phyloP scores from a whole-genome alignment of 345 rosid genomes.

The rapeseed (Brassica napus) region DNA sequence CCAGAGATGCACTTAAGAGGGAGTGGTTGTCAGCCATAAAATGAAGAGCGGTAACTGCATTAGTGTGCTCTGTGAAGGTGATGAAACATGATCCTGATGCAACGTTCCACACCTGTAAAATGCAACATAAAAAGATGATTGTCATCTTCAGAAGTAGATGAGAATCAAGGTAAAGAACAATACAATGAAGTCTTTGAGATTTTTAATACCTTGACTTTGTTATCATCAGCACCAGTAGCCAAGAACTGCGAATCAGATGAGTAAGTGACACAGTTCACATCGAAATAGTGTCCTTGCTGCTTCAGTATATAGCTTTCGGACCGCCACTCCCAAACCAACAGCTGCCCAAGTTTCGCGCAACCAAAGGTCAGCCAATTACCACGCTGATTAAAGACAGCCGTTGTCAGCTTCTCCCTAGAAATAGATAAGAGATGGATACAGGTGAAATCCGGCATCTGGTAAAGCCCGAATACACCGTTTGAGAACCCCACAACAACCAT shows the following conservation, averaged over 20 bases:
- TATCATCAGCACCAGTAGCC: conserved; percentile 98
- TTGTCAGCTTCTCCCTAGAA: conserved; percentile 84
- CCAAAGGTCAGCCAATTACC: conserved; percentile 98
- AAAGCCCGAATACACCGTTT: conserved; percentile 86
- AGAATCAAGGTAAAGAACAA: background rate
- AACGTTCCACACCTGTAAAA: conserved; percentile 83
- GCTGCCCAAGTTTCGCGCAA: conserved; percentile 88
- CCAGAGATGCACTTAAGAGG: conserved; percentile 90
- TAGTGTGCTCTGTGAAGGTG: conserved; percentile 95
- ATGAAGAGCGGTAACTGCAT: conserved; percentile 90
- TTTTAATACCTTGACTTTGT: conserved; percentile 79
- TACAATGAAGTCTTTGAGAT: background rate
- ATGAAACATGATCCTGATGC: conserved; percentile 94
- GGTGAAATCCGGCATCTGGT: conserved; percentile 94
- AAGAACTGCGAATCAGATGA: conserved; percentile 90
- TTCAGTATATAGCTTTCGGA: conserved; percentile 91
- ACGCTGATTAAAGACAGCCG: conserved; percentile 76
- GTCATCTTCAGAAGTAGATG: background rate
- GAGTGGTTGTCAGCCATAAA: conserved; percentile 91
- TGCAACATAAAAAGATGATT: background rate
- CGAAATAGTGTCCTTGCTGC: conserved; percentile 99
- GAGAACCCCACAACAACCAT: conserved; percentile 90
- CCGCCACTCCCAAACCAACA: conserved; percentile 98
- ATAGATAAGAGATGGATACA: conserved; percentile 83
- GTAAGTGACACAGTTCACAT: conserved; percentile 82